Percentiles rank a stretch among this genome's conserved stretches.
Evolutionary conservation across 2,329 filamentous ascomycete genomes (phyloP).

Genomic region (Bipolaris sorokiniana): DNA sequence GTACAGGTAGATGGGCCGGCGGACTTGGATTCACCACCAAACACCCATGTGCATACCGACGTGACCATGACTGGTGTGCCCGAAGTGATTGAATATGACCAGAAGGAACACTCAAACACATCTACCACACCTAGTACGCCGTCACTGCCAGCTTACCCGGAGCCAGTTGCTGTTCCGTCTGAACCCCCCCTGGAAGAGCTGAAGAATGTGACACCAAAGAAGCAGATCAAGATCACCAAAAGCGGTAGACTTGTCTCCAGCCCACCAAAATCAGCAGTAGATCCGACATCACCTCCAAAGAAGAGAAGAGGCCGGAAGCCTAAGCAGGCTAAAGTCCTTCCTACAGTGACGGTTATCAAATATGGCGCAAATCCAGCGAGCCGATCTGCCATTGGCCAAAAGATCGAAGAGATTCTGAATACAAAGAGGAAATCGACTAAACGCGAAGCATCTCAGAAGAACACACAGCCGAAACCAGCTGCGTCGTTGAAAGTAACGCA

Average conservation of each 20-base stretch:
- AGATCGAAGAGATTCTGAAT: conserved; percentile 68
- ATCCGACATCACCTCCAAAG: conserved; percentile 55
- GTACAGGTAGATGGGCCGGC: conserved; percentile 24
- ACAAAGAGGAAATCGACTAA: conserved; percentile 34
- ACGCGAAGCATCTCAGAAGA: conserved; percentile 26
- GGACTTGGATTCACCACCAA: not conserved
- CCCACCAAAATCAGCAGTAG: conserved; percentile 34
- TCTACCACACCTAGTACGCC: conserved; percentile 1
- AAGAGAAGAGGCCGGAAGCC: conserved; percentile 30
- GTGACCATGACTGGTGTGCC: conserved; percentile 8
- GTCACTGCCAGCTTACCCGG: not conserved
- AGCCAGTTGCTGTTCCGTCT: not conserved
- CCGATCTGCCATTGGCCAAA: conserved; percentile 60
- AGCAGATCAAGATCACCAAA: conserved; percentile 51
- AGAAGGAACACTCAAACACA: not conserved
- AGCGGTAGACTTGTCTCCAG: conserved; percentile 56
- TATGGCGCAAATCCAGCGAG: conserved; percentile 62
- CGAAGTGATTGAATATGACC: not conserved
- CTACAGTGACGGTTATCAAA: conserved; percentile 60
- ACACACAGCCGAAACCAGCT: conserved; percentile 36
- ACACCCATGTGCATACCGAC: not conserved
- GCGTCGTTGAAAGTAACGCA: conserved; percentile 60
- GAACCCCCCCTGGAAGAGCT: not conserved
- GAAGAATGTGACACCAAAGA: conserved; percentile 34
- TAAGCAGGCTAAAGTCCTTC: conserved; percentile 36